A percentile compares a stretch with the other conserved stretches of the same genome.
Evolutionary conservation across 257 asterid species (phyloP).

Genomic region (Datura wrightii): DNA sequence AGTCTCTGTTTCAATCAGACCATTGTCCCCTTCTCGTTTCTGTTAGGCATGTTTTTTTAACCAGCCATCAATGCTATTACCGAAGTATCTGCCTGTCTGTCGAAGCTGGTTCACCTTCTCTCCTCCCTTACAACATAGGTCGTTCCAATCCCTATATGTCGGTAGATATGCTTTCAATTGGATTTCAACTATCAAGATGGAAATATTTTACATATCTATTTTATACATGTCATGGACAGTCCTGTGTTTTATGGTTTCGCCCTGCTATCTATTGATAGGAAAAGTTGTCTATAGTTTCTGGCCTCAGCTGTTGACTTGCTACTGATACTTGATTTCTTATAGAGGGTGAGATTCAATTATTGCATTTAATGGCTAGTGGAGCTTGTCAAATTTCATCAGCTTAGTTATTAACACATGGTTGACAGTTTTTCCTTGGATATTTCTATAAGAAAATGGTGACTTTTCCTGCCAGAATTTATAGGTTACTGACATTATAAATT

Average conservation of each 20-base stretch:
- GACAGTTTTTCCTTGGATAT: background rate
- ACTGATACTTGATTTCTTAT: background rate
- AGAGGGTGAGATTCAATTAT: background rate
- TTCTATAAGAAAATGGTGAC: background rate
- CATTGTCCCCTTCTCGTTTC: background rate
- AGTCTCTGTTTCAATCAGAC: background rate
- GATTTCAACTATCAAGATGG: background rate
- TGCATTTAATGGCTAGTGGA: background rate
- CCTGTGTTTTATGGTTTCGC: background rate
- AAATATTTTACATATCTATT: background rate
- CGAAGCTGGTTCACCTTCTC: too few relatives aligned
- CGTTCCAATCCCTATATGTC: background rate
- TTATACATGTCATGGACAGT: background rate
- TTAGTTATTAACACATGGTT: constrained; percentile 8
- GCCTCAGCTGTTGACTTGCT: constrained; percentile 12
- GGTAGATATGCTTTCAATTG: background rate
- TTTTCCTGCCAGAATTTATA: background rate
- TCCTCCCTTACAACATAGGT: too few relatives aligned
- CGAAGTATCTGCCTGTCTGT: background rate
- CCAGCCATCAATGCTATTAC: background rate
- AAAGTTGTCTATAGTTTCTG: background rate
- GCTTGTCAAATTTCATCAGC: background rate
- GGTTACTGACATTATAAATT: background rate
- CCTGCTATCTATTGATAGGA: constrained; percentile 10
- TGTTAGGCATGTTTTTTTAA: background rate